Percentiles rank a stretch among this genome's conserved stretches.
phyloP scores from a whole-genome alignment of 2,329 filamentous ascomycete genomes.

The Domatiomyces globalis region DNA sequence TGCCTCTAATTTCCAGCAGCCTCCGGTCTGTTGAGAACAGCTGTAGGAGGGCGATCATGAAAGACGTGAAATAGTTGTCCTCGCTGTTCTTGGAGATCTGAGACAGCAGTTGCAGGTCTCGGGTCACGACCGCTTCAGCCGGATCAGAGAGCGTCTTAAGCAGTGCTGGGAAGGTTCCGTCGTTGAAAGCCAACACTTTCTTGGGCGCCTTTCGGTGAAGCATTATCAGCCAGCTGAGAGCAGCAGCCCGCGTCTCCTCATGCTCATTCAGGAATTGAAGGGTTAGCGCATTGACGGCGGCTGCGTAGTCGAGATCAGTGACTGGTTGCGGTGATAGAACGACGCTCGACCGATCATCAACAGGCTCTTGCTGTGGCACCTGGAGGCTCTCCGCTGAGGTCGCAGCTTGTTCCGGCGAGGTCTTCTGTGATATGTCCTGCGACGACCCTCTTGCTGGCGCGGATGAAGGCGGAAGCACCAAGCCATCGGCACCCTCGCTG shows the following conservation, averaged over 20 bases:
- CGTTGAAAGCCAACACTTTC: conserved; percentile 89
- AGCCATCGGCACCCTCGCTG: conserved; percentile 24
- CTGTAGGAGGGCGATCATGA: conserved; percentile 93
- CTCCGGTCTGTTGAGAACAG: conserved; percentile 89
- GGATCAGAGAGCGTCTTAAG: conserved; percentile 94
- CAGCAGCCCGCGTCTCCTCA: conserved; percentile 85
- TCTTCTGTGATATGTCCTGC: conserved; percentile 28
- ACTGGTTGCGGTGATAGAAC: conserved; percentile 28
- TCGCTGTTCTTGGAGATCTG: conserved; percentile 95
- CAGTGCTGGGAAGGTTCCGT: conserved; percentile 88
- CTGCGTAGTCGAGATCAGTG: conserved; percentile 80
- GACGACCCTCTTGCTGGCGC: conserved; percentile 10
- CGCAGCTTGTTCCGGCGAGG: conserved; percentile 4
- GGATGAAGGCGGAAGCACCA: conserved; percentile 19
- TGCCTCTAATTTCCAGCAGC: conserved; percentile 79
- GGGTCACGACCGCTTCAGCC: conserved; percentile 86
- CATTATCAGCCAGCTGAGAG: conserved; percentile 95
- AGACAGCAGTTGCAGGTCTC: conserved; percentile 81
- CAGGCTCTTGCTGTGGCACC: conserved; percentile 21
- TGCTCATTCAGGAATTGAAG: conserved; percentile 92
- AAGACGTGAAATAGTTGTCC: conserved; percentile 92
- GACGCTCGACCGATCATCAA: background rate
- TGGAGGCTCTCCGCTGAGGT: conserved; percentile 31
- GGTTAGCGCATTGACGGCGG: conserved; percentile 83
- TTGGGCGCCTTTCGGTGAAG: conserved; percentile 85